phyloP scores from a whole-genome alignment of 768 basidiomycete genomes.

The Paxillus involutus region DNA sequence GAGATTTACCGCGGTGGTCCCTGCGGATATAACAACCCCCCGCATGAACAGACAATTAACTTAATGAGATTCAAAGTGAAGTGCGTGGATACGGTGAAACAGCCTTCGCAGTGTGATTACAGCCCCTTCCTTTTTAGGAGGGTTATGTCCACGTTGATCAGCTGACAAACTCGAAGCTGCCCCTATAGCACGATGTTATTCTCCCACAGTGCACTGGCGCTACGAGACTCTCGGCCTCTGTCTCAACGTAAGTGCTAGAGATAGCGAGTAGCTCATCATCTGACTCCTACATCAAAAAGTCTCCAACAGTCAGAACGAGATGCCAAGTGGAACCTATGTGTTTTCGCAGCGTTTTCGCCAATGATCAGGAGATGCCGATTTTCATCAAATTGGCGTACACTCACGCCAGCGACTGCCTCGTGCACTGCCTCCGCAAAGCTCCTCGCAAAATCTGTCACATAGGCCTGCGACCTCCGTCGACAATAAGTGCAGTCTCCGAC shows the following conservation, averaged over 20 bases:
- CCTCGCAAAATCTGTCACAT: conserved; percentile 22
- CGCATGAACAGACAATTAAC: conserved; percentile 11
- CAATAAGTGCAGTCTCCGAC: conserved; percentile 21
- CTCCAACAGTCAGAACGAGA: conserved; percentile 9
- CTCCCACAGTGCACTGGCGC: too few relatives aligned
- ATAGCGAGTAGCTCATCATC: background rate
- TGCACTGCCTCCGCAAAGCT: conserved; percentile 24
- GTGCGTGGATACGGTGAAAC: conserved; percentile 3
- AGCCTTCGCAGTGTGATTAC: background rate
- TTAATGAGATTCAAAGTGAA: background rate
- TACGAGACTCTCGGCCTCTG: too few relatives aligned
- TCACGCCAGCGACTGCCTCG: conserved; percentile 17
- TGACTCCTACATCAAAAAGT: background rate
- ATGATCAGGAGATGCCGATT: background rate
- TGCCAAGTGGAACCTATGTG: conserved; percentile 19
- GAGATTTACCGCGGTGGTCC: background rate
- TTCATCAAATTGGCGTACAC: background rate
- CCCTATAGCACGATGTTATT: too few relatives aligned
- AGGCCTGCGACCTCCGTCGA: conserved; percentile 12
- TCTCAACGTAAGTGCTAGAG: too few relatives aligned
- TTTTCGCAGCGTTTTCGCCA: background rate
- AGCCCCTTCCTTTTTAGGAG: background rate
- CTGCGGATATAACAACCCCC: background rate
- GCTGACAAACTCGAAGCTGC: too few relatives aligned
- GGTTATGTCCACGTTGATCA: background rate